Evolutionary conservation across 805 yeast species (phyloP).

Genomic region (Candida silvatica): DNA sequence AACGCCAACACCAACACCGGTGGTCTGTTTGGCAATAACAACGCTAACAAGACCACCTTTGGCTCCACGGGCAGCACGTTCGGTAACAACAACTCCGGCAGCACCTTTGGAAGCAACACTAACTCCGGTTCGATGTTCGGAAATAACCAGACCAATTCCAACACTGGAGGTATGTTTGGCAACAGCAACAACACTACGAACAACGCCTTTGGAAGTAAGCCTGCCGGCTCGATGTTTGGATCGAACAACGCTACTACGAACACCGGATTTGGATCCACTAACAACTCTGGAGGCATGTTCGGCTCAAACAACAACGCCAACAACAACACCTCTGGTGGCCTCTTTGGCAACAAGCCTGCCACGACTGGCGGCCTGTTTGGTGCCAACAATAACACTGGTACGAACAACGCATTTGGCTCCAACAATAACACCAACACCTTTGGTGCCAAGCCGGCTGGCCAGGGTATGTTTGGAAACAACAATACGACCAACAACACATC

Average conservation of each 20-base stretch:
- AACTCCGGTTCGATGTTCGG: conserved; percentile 27
- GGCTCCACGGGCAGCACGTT: conserved; percentile 35
- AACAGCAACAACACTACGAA: conserved; percentile 9
- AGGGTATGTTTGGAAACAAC: conserved; percentile 34
- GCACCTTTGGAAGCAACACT: too few relatives aligned
- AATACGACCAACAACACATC: conserved; percentile 9
- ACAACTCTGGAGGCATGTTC: conserved; percentile 30
- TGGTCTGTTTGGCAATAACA: conserved; percentile 30
- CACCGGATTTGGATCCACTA: conserved; percentile 5
- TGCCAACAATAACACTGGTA: conserved; percentile 20
- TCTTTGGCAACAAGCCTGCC: conserved; percentile 25
- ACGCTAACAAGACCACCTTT: conserved; percentile 10
- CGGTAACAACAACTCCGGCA: conserved; percentile 13
- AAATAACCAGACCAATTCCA: conserved; percentile 10
- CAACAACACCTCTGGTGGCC: conserved; percentile 10
- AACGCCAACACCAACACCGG: conserved; percentile 10
- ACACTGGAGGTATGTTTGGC: conserved; percentile 24
- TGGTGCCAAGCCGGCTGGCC: conserved; percentile 17
- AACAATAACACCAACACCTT: conserved; percentile 5
- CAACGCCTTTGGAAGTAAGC: conserved; percentile 15
- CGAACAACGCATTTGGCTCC: conserved; percentile 20
- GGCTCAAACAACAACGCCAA: conserved; percentile 25
- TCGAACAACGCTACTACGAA: conserved; percentile 6
- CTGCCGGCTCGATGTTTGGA: conserved; percentile 24
- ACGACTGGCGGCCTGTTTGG: conserved; percentile 24